phyloP scores from a whole-genome alignment of 2,329 filamentous ascomycete species.

The Dactylellina haptotyla region DNA sequence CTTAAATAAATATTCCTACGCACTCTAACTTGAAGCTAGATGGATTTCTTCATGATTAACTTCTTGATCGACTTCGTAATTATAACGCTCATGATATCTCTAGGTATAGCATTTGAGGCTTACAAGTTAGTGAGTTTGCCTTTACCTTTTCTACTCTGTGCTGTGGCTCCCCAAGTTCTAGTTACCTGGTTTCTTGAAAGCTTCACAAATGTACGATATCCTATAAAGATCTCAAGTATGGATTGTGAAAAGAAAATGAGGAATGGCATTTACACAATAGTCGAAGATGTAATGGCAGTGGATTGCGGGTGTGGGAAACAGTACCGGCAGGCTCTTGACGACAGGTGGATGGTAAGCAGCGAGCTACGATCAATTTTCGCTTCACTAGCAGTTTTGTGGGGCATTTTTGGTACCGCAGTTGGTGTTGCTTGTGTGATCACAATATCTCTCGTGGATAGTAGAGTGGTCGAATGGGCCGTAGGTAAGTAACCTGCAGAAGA shows the following conservation, averaged over 20 bases:
- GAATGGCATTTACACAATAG: slow-evolving; percentile 72
- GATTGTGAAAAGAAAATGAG: slow-evolving; percentile 62
- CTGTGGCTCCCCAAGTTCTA: slow-evolving; percentile 63
- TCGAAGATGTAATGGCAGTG: slow-evolving; percentile 75
- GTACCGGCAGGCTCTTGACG: slow-evolving; percentile 66
- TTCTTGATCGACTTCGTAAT: slow-evolving; percentile 63
- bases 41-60: slow-evolving; percentile 66
- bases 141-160: slow-evolving; percentile 66
- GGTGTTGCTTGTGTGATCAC: slow-evolving; percentile 64
- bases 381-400: slow-evolving; percentile 70
- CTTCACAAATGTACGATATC: slow-evolving; percentile 61
- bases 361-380: slow-evolving; percentile 68
- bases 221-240: slow-evolving; percentile 1
- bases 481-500: slow-evolving; percentile 58
- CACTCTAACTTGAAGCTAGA: slow-evolving; percentile 58
- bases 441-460: slow-evolving; percentile 65
- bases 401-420: slow-evolving; percentile 64
- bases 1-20: not conserved
- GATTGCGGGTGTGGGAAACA: slow-evolving; percentile 71
- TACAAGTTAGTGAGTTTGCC: slow-evolving; percentile 68
- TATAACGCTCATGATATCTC: slow-evolving; percentile 66
- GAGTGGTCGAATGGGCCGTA: slow-evolving; percentile 65
- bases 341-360: slow-evolving; percentile 67
- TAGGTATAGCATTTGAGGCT: slow-evolving; percentile 66
- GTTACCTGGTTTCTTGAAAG: slow-evolving; percentile 66